These are phyloP conservation scores for Allantophomopsis cytisporea DNA, from an alignment of 2,329 filamentous ascomycete genomes.

Conservation along the genomic window DNA sequence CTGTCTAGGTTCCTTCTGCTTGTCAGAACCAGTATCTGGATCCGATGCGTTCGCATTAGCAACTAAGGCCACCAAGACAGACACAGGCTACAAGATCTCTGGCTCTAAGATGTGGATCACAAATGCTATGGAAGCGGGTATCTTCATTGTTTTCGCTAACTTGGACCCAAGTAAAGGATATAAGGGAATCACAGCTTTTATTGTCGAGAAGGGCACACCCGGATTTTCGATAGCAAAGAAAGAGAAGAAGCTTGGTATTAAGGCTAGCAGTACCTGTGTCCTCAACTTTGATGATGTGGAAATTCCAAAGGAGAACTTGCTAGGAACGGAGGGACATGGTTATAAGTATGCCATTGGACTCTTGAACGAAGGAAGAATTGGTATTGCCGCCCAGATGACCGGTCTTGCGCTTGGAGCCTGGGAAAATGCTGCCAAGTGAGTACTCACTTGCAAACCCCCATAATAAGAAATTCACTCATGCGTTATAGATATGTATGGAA, in stretches of 20 bases:
- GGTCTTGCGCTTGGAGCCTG: conserved; percentile 88
- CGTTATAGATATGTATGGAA: conserved; percentile 79
- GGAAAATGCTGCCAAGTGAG: conserved; percentile 76
- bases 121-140: conserved; percentile 82
- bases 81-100: conserved; percentile 72
- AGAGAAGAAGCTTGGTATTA: conserved; percentile 98
- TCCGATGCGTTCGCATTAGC: conserved; percentile 93
- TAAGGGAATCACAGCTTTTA: conserved; percentile 91
- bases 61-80: conserved; percentile 77
- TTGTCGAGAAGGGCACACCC: conserved; percentile 78
- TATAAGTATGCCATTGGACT: conserved; percentile 97
- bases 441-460: conserved; percentile 2
- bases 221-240: conserved; percentile 97
- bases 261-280: conserved; percentile 89
- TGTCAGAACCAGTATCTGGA: conserved; percentile 84
- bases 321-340: conserved; percentile 79
- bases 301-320: conserved; percentile 74
- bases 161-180: conserved; percentile 85
- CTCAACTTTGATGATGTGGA: conserved; percentile 95
- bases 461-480: conserved; percentile 1
- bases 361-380: conserved; percentile 92
- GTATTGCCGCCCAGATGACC: conserved; percentile 98
- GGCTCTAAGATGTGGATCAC: conserved; percentile 99
- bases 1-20: conserved; percentile 60
- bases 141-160: conserved; percentile 98